Evolutionary conservation across 2,329 filamentous ascomycete species (phyloP).

Genomic region (Penicillium occitanis): DNA sequence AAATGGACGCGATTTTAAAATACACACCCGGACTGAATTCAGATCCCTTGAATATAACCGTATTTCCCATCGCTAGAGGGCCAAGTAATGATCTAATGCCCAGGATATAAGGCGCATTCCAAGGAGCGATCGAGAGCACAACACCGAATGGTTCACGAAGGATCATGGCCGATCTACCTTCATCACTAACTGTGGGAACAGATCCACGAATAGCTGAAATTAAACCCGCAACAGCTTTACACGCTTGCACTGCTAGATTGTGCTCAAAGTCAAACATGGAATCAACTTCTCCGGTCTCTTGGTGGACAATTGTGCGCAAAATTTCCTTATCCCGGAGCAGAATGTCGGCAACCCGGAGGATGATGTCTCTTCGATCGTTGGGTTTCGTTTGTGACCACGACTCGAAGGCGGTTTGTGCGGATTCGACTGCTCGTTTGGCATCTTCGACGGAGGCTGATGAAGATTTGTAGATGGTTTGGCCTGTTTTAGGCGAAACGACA

Average conservation of each 20-base stretch:
- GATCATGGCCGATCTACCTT: conserved; percentile 32
- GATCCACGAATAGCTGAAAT: conserved; percentile 24
- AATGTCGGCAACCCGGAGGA: conserved; percentile 8
- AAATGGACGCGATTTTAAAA: conserved; percentile 36
- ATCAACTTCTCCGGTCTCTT: conserved; percentile 13
- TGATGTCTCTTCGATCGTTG: conserved; percentile 9
- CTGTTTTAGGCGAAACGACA: conserved; percentile 6
- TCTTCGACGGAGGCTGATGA: conserved; percentile 11
- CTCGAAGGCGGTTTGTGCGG: conserved; percentile 8
- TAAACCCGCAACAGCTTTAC: conserved; percentile 10
- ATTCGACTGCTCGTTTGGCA: conserved; percentile 13
- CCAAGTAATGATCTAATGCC: conserved; percentile 27
- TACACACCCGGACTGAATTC: conserved; percentile 36
- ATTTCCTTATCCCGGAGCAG: neutral
- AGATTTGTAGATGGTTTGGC: conserved; percentile 8
- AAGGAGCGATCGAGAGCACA: conserved; percentile 18
- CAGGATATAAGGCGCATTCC: conserved; percentile 26
- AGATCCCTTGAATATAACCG: conserved; percentile 30
- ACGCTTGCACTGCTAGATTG: conserved; percentile 1
- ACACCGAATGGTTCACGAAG: conserved; percentile 14
- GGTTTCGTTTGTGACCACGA: conserved; percentile 11
- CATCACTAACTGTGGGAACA: conserved; percentile 29
- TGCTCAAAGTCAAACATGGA: conserved; percentile 8
- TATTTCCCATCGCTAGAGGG: conserved; percentile 25
- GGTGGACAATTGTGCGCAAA: neutral